Base-by-base conservation (phyloP, 768 basidiomycete genomes). In the Nidularia pulvinata region DNA sequence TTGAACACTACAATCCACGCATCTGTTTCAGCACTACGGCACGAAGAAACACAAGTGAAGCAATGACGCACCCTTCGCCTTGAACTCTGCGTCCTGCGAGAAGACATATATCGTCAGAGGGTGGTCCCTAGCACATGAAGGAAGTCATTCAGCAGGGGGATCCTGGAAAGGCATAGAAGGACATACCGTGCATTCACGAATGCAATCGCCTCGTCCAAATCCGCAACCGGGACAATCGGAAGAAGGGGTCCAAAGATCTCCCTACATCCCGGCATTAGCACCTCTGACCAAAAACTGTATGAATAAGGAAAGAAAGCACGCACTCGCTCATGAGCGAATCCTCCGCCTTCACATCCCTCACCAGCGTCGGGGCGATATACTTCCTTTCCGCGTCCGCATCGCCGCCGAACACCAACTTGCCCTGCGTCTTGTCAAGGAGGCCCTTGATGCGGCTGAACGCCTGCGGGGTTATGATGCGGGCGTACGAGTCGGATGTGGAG, bases 161-260 rank as follows among this genome's bases (percentile, higher is more conserved):
- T 1, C 1, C 39, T 11, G 33, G 34, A 10, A 39, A 44, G 14
- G 69, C 76, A 22, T n/a, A n/a, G n/a, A 39, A 39, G 37, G n/a
- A n/a, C 37, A 9, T n/a, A 84, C 89, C 74, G 76, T 13, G 68
- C 66, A 58, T 87, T 87, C 50, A 93, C 78, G 52, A 84, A 85
- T 9, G 80, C 77, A 54, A 93, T 84, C 3, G 86, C 92, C 37
- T 82, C 85, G 34, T 92, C 89, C 5, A 90, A 50, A 51, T 79
- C 65, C n/a, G 86, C 80, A 25, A 93, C 84, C 0, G 86, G 80
- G 1, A 95, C 71, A 39, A 95, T 75, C 3, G 91, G 87, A 22
- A 95, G 70, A 7, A 95, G 58, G 6, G 93, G 93, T 0, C 92
- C 93, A 59, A 95, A 94, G 43, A 94, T 77, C 61, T 95, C 93